Evolutionary conservation across 345 rosid genomes (phyloP), one percentile per base, ranked within the genome.

Genomic region (Geranium brycei): DNA sequence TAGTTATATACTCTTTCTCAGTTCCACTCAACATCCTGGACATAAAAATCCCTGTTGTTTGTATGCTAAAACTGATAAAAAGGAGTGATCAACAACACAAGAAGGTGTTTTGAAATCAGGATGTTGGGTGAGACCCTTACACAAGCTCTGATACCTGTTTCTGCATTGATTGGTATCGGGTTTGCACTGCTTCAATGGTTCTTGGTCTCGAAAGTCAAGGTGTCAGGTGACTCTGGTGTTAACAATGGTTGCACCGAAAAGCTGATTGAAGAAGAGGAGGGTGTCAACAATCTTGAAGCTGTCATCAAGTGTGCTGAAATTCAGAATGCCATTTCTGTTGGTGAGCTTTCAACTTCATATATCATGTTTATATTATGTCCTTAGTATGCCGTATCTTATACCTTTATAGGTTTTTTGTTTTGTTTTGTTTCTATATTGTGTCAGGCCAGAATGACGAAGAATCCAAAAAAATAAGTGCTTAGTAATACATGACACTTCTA

Each of bases 161-260:
- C 69, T 63, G 77, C 91, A 40, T 40, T 86, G 62, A 57, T 80
- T 40, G 91, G 88, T 60, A 83, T 86, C 66, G 80, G 62, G 51
- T 86, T 83, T 75, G 85, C 91, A 38, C 76, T 86, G 81, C 69
- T 83, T 66, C 91, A 82, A 61, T 86, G 91, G 91, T 73, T 66
- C 66, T 32, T 86, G 71, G 91, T 86, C 68, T 83, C 88, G 10
- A 80, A 55, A 38, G 87, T 86, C 57, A 69, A 56, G 71, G 80
- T 86, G 41, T 74, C 82, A 19, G 64, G 19, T 12, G 79, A 61
- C 35, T 67, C 72, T 32, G 67, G 73, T 15, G 58, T 30, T 19
- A 61, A 67, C 28, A 75, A 62, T 64, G 83, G 77, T 40, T 72
- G 65, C 63, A 68, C 58, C 47, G 81, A 78, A 1, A 75, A 62